Evolutionary conservation across 2,329 filamentous ascomycete genomes (phyloP), one percentile per base, ranked within the genome.

Genomic region (Penicillium sp.): DNA sequence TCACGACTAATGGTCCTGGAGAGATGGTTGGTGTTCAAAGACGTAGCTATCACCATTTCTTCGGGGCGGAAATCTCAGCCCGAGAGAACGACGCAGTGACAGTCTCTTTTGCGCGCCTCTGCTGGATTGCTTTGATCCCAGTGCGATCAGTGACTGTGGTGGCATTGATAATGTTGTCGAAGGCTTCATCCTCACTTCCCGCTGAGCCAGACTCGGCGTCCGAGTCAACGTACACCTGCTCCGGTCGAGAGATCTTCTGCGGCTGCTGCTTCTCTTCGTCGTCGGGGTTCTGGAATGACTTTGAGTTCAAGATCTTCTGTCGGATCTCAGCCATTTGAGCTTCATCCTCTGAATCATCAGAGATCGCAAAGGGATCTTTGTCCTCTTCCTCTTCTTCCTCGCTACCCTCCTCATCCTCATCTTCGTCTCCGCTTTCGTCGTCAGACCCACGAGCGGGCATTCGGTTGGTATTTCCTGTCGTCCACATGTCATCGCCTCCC

Each of bases 321-420:
- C 94, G 84, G 48, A 99, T 87, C 67, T 96, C 92, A 34, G 90
- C 92, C 92, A 97, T 97, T 68, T 92, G 87, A 48, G 89, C 89
- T 64, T 95, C 91, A 53, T 96, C 88, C 53, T 89, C 90, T 31
- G 84, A 85, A 62, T 90, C 88, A 51, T 92, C 88, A 9, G 91
- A 91, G 43, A 96, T 83, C 50, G 84, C 87, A 65, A 88, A 92
- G 0, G 86, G 87, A 63, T 94, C 89, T 61, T 79, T 77, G 8
- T 81, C 76, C 16, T 77, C 76, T 4, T 77, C 75, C 21, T 74
- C 75, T 18, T 73, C 74, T 0, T 79, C 72, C 4, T 75, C 73
- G 9, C 66, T 70, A 6, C 69, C 78, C 0, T 77, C 74, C 2
- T 77, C 75, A 2, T 77, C 76, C 0, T 77, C 77, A 1, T 78